Conservation (phyloP, 495 filamentous ascomycete species). For the Neurospora cerealis region DNA sequence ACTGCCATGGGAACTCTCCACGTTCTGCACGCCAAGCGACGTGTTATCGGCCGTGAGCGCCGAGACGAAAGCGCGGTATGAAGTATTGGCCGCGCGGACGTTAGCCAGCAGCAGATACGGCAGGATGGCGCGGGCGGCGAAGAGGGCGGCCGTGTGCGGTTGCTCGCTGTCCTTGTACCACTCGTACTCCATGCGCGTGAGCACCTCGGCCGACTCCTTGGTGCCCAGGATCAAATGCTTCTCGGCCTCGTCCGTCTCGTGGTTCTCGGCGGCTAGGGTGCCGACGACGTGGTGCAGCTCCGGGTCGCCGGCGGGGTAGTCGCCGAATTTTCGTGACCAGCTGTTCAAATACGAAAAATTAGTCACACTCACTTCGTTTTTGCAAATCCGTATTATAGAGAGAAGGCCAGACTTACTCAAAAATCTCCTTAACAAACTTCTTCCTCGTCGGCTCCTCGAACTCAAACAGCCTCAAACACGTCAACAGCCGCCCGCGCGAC, state of each 20-base stretch:
- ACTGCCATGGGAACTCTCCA: conserved; percentile 55
- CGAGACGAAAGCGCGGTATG: conserved; percentile 69
- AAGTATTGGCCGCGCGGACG: conserved; percentile 74
- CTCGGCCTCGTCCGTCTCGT: conserved; percentile 87
- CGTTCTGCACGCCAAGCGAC: conserved; percentile 64
- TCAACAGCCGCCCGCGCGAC: conserved; percentile 48
- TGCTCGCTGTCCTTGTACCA: conserved; percentile 83
- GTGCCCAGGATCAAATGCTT: conserved; percentile 83
- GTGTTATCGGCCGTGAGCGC: conserved; percentile 57
- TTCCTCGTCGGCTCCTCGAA: conserved; percentile 80
- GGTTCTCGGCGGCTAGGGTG: conserved; percentile 78
- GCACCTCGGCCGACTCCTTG: conserved; percentile 70
- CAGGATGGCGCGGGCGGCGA: conserved; percentile 80
- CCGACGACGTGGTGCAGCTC: conserved; percentile 93
- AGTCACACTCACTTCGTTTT: neutral
- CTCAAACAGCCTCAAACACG: conserved; percentile 67
- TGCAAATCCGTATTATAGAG: neutral
- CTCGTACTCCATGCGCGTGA: conserved; percentile 75
- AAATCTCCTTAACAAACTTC: conserved; percentile 79
- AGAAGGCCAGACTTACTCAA: conserved; percentile 46
- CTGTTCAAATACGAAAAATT: conserved; percentile 22
- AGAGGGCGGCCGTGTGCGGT: conserved; percentile 78
- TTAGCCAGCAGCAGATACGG: conserved; percentile 89
- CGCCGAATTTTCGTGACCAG: conserved; percentile 78
- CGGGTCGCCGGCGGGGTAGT: conserved; percentile 85